phyloP scores from a whole-genome alignment of 2,329 filamentous ascomycete genomes.

The Coniella lustricola region DNA sequence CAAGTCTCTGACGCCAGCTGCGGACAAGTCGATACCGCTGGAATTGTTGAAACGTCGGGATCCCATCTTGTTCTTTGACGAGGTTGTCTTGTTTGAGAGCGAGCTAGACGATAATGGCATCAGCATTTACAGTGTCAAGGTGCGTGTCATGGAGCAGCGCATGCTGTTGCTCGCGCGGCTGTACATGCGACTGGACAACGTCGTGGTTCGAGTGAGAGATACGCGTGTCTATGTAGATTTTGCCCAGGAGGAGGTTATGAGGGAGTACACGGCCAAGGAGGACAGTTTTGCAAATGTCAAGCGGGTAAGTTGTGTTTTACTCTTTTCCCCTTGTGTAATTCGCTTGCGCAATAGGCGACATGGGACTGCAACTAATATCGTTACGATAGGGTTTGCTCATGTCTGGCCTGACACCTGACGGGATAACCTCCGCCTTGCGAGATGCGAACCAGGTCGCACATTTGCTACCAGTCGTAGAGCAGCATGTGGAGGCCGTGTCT shows the following conservation, averaged over 20 bases:
- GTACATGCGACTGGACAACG: slow-evolving; percentile 89
- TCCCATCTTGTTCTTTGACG: slow-evolving; percentile 93
- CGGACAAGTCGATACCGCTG: slow-evolving; percentile 59
- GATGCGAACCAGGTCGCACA: slow-evolving; percentile 72
- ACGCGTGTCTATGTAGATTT: slow-evolving; percentile 93
- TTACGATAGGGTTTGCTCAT: slow-evolving; percentile 38
- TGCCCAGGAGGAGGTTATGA: slow-evolving; percentile 65
- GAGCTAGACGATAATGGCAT: slow-evolving; percentile 98
- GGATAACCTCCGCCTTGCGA: slow-evolving; percentile 67
- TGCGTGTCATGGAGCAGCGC: slow-evolving; percentile 84
- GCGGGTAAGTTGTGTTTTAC: slow-evolving; percentile 43
- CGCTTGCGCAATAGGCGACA: no score
- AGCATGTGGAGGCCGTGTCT: slow-evolving; percentile 46
- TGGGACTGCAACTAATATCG: slow-evolving; percentile 17
- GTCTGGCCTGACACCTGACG: slow-evolving; percentile 54
- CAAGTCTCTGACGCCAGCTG: neutral
- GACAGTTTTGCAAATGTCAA: slow-evolving; percentile 70
- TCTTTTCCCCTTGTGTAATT: neutral
- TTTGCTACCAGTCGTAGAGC: slow-evolving; percentile 64
- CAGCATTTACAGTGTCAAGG: slow-evolving; percentile 80
- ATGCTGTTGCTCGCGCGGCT: slow-evolving; percentile 79
- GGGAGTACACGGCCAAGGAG: slow-evolving; percentile 89
- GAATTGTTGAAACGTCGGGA: slow-evolving; percentile 82
- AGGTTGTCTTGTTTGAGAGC: slow-evolving; percentile 93
- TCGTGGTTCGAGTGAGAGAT: slow-evolving; percentile 79